Evolutionary conservation across 2,329 filamentous ascomycete species (phyloP).

Genomic region (Arachnomyces sp.): DNA sequence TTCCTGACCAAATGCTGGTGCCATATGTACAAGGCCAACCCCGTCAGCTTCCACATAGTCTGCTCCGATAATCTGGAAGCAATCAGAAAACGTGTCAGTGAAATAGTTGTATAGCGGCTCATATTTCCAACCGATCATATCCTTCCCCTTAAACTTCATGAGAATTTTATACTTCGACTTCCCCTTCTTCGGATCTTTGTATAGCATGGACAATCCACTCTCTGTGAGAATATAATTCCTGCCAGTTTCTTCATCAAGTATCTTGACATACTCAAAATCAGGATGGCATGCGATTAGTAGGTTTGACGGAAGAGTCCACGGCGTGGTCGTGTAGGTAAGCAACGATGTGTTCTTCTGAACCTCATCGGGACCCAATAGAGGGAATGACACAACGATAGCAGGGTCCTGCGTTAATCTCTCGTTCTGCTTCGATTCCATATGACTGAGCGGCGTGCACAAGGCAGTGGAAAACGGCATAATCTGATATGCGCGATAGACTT

Average conservation of each 20-base stretch:
- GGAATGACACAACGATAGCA: slow-evolving; percentile 81
- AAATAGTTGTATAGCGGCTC: slow-evolving; percentile 86
- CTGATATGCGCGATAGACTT: slow-evolving; percentile 81
- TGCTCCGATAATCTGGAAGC: slow-evolving; percentile 74
- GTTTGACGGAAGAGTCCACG: slow-evolving; percentile 79
- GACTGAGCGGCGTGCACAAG: slow-evolving; percentile 80
- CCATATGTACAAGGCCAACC: slow-evolving; percentile 89
- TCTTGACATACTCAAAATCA: slow-evolving; percentile 80
- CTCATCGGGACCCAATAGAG: slow-evolving; percentile 69
- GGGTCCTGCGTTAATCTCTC: slow-evolving; percentile 91
- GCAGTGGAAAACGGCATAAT: slow-evolving; percentile 95
- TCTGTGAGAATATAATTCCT: slow-evolving; percentile 83
- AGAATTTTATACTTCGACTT: slow-evolving; percentile 82
- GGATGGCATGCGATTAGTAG: slow-evolving; percentile 70
- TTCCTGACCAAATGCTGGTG: slow-evolving; percentile 90
- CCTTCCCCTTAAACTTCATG: slow-evolving; percentile 69
- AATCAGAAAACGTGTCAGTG: slow-evolving; percentile 77
- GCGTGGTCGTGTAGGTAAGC: slow-evolving; percentile 84
- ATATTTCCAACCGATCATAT: slow-evolving; percentile 85
- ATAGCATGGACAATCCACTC: slow-evolving; percentile 69
- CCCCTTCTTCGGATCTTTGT: slow-evolving; percentile 95
- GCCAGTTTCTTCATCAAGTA: slow-evolving; percentile 71
- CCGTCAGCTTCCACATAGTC: slow-evolving; percentile 83
- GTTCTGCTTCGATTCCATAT: slow-evolving; percentile 91
- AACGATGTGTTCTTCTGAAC: slow-evolving; percentile 66